phyloP scores from a whole-genome alignment of 2,329 filamentous ascomycete genomes.

The Ceratocystis variospora region DNA sequence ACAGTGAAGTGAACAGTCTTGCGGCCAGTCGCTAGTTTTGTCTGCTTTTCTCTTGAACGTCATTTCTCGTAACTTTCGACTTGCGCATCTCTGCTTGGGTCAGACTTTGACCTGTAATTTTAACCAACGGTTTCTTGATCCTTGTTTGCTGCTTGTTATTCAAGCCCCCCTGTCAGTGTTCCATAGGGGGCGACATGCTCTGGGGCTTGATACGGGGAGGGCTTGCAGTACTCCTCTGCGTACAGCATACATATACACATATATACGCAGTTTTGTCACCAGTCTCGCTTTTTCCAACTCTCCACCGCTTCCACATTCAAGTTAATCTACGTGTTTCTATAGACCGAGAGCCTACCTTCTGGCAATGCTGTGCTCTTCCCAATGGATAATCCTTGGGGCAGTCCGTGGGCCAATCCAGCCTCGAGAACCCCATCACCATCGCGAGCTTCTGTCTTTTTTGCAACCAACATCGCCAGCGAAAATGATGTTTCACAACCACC shows the following conservation, averaged over 20 bases:
- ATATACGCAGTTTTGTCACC: background rate
- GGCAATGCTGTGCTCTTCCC: constrained; percentile 14
- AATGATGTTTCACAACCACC: constrained; percentile 7
- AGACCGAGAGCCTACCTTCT: background rate
- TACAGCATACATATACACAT: background rate
- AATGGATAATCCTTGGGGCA: constrained; percentile 53
- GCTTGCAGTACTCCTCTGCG: background rate
- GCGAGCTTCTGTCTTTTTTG: background rate
- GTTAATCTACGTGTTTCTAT: background rate
- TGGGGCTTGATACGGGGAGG: background rate
- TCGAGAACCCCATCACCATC: constrained; percentile 17
- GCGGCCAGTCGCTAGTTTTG: too few relatives aligned
- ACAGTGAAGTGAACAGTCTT: background rate
- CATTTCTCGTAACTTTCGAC: background rate
- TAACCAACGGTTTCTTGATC: constrained; percentile 4
- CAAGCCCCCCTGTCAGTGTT: background rate
- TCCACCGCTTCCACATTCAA: background rate
- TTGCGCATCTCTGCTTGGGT: background rate
- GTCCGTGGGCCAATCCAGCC: constrained; percentile 38
- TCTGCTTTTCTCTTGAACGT: background rate
- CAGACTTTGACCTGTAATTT: background rate
- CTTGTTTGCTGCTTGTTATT: constrained; percentile 5
- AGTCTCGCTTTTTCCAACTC: background rate
- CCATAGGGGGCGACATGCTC: background rate
- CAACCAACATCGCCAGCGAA: background rate